Conservation (phyloP, 2,329 filamentous ascomycete genomes). For the Thielaviopsis punctulata region DNA sequence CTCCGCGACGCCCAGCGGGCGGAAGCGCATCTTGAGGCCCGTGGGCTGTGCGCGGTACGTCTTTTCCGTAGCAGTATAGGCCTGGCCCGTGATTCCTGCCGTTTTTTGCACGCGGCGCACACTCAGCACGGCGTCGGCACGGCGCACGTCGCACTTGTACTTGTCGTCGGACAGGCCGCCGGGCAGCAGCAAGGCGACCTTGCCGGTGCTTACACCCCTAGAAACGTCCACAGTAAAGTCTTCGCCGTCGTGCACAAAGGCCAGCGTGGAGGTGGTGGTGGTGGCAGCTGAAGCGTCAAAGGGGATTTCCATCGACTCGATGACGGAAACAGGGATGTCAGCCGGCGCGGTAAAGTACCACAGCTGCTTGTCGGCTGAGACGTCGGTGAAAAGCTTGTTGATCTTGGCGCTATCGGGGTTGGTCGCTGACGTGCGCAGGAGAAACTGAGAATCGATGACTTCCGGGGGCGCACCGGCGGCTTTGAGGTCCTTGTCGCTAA, state of each 20-base stretch:
- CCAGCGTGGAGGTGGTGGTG: no score
- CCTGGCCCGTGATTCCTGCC: background rate
- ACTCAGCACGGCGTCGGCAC: slow-evolving; percentile 7
- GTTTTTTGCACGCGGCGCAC: slow-evolving; percentile 7
- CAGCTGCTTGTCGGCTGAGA: slow-evolving; percentile 50
- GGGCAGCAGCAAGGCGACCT: slow-evolving; percentile 10
- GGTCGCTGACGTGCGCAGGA: slow-evolving; percentile 30
- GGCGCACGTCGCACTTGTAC: slow-evolving; percentile 11
- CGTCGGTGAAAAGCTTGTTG: slow-evolving; percentile 37
- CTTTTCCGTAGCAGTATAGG: slow-evolving; percentile 15
- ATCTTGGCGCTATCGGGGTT: slow-evolving; percentile 27
- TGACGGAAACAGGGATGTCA: slow-evolving; percentile 47
- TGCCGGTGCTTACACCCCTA: slow-evolving; percentile 28
- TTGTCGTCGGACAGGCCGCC: slow-evolving; percentile 8
- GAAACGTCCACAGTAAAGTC: slow-evolving; percentile 44
- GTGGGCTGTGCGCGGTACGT: slow-evolving; percentile 46
- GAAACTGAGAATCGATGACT: slow-evolving; percentile 34
- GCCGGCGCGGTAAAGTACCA: slow-evolving; percentile 67
- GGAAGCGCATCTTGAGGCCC: slow-evolving; percentile 49
- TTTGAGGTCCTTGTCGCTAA: slow-evolving; percentile 16
- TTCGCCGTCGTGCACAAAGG: slow-evolving; percentile 43
- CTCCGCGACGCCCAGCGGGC: slow-evolving; percentile 39
- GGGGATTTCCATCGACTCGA: slow-evolving; percentile 46
- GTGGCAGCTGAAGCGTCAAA: no score
- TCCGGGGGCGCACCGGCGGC: slow-evolving; percentile 15